Base-by-base conservation (phyloP, 2,329 filamentous ascomycete species). In the Botryotinia narcissicola region DNA sequence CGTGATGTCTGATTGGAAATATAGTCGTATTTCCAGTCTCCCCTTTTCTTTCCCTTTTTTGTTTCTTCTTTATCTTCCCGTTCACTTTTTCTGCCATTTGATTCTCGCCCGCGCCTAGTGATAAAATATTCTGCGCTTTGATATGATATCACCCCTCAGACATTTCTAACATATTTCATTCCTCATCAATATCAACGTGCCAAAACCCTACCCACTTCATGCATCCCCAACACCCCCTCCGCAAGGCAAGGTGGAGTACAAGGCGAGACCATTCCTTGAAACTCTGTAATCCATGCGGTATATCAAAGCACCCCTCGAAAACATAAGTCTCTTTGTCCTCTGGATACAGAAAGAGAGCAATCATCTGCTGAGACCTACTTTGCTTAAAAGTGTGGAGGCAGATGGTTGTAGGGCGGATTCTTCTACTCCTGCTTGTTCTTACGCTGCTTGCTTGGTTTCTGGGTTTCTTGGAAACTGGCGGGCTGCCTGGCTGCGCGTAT, bases 221-320 rank as follows among this genome's bases (percentile, higher is more conserved):
- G 42, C 6, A 48, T 42, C 14, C 60, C 22, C 62, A 12, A 48
- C 22, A 70, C 29, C 69, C 46, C 32, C n/a, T 88, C 88, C 89
- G 89, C 89, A 89, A 88, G 89, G 88, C 88, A 86, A 89, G 89
- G 89, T 91, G 89, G 89, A 91, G 89, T 88, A 88, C 89, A 91
- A 91, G 89, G 89, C 88, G 88, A 91, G 89, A 89, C 81, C 84
- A 84, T 89, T 91, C 89, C 89, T 91, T 91, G 89, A 86, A 80
- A 85, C 89, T 91, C 88, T 91, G 89, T 91, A 91, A 91, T 91
- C 89, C 88, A 89, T 90, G 89, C 89, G 89, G 89, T 88, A 91
- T 75, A 91, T 86, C 76, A 76, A 81, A 74, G 79, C 78, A 75
- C 57, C 42, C 61, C 60, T 66, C 57, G n/a, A 71, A 48, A 35